Conservation (phyloP, 345 rosid species). For the Anacardium occidentale region DNA sequence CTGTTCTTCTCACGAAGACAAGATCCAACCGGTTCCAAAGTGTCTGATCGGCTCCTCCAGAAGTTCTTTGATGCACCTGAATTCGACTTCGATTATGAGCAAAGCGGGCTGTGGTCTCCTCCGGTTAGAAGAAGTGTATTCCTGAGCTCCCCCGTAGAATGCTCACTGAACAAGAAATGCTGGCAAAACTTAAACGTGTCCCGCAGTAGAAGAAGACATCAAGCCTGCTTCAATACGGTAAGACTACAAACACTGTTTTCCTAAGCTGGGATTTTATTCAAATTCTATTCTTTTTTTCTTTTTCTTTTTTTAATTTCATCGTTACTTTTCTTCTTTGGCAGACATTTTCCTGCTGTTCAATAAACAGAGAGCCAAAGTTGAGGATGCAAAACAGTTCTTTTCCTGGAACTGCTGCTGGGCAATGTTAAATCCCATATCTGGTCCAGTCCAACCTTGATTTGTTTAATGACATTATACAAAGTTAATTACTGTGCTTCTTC, state of each 20-base stretch:
- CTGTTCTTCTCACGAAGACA: constrained; percentile 13
- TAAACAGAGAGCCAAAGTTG: background rate
- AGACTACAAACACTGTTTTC: background rate
- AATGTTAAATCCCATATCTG: background rate
- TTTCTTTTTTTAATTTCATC: background rate
- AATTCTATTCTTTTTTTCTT: too few species aligned
- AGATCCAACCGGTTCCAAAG: constrained; percentile 53
- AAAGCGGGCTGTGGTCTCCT: constrained; percentile 81
- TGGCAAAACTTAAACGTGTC: constrained; percentile 40
- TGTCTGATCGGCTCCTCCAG: constrained; percentile 57
- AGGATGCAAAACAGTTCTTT: background rate
- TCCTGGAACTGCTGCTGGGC: background rate
- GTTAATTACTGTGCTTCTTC: too few species aligned
- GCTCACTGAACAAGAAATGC: constrained; percentile 58
- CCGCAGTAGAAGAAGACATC: constrained; percentile 26
- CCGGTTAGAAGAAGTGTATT: constrained; percentile 55
- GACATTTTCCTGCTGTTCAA: constrained; percentile 12
- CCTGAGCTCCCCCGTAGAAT: constrained; percentile 56
- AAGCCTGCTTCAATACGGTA: constrained; percentile 23
- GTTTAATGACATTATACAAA: too few species aligned
- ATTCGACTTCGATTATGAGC: constrained; percentile 55
- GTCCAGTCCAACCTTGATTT: too few species aligned
- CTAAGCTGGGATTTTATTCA: background rate
- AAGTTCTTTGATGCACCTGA: constrained; percentile 65
- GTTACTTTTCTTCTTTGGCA: background rate